Base-by-base conservation (phyloP, 371 early-diverging fungal species). In the Mortierella sp. region DNA sequence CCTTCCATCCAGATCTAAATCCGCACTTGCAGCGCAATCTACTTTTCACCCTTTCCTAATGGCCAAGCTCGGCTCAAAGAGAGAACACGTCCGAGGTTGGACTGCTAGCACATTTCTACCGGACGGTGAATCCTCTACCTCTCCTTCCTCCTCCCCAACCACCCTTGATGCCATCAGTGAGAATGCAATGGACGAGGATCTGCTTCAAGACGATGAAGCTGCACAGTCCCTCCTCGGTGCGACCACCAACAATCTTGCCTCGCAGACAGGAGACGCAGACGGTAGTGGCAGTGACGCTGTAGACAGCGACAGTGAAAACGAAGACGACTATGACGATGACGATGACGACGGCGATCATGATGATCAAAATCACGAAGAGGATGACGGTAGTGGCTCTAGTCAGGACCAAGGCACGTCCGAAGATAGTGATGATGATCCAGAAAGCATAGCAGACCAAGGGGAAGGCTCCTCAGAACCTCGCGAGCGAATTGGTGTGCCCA, bases 61-160 rank as follows among this genome's bases (percentile, higher is more conserved):
- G 78, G 73, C 70, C 54, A 72, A 70, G 37, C 70, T 70, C 63
- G 73, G 37, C 57, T 32, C 75, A 28, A 74, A 79, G 54, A 52
- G 69, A 70, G 83, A 81, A 58, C 73, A 81, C 47, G 60, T 59
- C 30, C 72, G 83, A 32, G 66, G 62, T 45, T 81, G 83, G 83
- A 81, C 77, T 3, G 67, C 77, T 2, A 69, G 60, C 45, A 75
- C 76, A 12, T 81, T 76, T 55, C 26, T 73, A 8, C 64, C 78
- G 2, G 73, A 78, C 26, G 43, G 37, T 32, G 67, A 54, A 60
- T 49, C 73, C 37, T 66, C 69, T 59, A 55, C 51, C 51, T 59
- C 72, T 35, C 6, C 35, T 8, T 35, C 35, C 6, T 35, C 35
- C 6, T 35, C 35, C 35, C 35, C 35, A 35, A 35, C 35, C 51